Percentiles rank a stretch among this genome's conserved stretches.
These are phyloP conservation scores for Pharnaceum exiguum DNA, from an alignment of 148 eudicot species.

Conservation along the genomic window DNA sequence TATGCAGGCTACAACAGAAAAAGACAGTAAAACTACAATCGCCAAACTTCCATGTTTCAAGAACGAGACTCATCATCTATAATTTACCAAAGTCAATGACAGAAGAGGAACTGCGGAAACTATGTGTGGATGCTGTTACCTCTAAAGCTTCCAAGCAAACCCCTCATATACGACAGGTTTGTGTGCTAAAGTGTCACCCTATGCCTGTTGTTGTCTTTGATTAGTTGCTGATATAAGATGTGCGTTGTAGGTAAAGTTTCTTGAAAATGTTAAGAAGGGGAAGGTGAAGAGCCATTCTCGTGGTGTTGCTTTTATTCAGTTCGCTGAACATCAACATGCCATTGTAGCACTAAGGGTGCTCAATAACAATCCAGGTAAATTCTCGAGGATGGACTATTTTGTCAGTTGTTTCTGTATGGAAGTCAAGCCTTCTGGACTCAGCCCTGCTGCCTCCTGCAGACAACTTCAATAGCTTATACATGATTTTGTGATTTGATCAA, in stretches of 20 bases:
- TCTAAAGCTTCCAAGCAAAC: slow-evolving; percentile 87
- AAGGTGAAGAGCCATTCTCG: slow-evolving; percentile 69
- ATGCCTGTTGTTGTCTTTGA: background rate
- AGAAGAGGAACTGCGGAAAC: slow-evolving; percentile 52
- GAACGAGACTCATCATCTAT: slow-evolving; percentile 80
- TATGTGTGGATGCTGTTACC: slow-evolving; percentile 74
- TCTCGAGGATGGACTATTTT: background rate
- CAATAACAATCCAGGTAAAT: slow-evolving; percentile 91
- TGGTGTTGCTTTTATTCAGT: slow-evolving; percentile 93
- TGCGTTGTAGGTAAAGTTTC: slow-evolving; percentile 64
- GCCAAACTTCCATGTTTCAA: slow-evolving; percentile 91
- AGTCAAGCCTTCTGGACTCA: background rate
- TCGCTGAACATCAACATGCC: slow-evolving; percentile 94
- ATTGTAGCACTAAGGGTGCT: slow-evolving; percentile 92
- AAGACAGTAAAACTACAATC: slow-evolving; percentile 74
- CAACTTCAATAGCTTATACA: background rate
- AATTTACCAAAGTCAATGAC: slow-evolving; percentile 82
- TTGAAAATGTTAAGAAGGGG: slow-evolving; percentile 63
- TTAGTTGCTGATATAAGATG: background rate
- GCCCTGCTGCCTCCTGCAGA: background rate
- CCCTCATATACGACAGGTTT: slow-evolving; percentile 80
- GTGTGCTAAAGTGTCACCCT: slow-evolving; percentile 3
- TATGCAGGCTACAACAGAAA: slow-evolving; percentile 68
- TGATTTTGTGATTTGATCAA: background rate
- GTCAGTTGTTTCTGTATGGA: background rate